phyloP scores from a whole-genome alignment of 352 stramenopile genomes.

The Globisporangium mamillatum region DNA sequence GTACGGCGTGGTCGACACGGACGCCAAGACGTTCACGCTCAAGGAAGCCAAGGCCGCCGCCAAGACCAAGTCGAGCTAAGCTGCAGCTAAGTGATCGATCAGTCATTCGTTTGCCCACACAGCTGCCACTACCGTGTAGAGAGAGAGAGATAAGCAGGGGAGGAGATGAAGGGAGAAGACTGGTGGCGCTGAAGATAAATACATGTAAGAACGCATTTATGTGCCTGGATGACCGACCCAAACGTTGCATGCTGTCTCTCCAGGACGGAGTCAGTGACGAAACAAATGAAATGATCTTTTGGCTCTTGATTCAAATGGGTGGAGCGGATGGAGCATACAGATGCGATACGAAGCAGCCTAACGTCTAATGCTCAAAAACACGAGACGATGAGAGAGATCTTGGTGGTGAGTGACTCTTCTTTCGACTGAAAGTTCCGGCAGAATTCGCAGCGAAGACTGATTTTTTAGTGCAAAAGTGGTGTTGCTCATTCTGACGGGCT shows the following conservation, averaged over 20 bases:
- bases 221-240: neutral
- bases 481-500: neutral
- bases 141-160: no score
- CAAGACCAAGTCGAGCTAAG: constrained; percentile 22
- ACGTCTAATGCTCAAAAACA: neutral
- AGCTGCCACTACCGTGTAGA: no score
- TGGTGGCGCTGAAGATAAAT: neutral
- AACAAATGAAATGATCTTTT: neutral
- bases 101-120: neutral
- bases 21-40: constrained; percentile 70
- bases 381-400: neutral
- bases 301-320: neutral
- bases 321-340: neutral
- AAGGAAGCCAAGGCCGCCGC: constrained; percentile 45
- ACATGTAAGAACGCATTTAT: neutral
- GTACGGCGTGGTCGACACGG: constrained; percentile 62
- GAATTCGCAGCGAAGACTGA: neutral
- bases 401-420: neutral
- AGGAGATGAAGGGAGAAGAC: no score
- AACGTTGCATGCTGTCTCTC: neutral
- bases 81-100: neutral
- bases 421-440: neutral
- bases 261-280: neutral
- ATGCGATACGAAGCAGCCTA: neutral
- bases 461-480: neutral